A percentile compares a stretch with the other conserved stretches of the same genome.
phyloP scores from a whole-genome alignment of 345 rosid genomes.

The Diplotaxis tenuifolia region DNA sequence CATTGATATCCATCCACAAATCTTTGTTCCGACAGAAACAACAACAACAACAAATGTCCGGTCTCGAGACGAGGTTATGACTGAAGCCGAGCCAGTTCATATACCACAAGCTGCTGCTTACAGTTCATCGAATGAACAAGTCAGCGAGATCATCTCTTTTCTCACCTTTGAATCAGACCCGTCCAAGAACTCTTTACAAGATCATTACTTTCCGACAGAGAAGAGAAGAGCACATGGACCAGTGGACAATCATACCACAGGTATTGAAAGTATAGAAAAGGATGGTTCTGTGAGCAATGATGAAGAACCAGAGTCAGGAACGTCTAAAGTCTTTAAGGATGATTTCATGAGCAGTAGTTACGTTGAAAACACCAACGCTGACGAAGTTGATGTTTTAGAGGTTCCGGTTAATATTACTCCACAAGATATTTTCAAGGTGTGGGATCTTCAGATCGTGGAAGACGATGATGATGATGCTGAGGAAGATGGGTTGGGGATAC shows the following conservation, averaged over 20 bases:
- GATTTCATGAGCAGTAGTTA: slow-evolving; percentile 33
- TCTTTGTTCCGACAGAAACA: slow-evolving; percentile 21
- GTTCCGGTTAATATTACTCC: slow-evolving; percentile 2
- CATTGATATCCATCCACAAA: slow-evolving; percentile 42
- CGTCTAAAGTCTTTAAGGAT: slow-evolving; percentile 28
- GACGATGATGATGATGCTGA: slow-evolving; percentile 52
- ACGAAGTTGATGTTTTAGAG: slow-evolving; percentile 8
- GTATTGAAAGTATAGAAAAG: slow-evolving; percentile 5
- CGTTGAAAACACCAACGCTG: slow-evolving; percentile 6
- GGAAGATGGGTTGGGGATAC: slow-evolving; percentile 53
- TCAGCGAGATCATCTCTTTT: slow-evolving; percentile 14
- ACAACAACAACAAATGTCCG: background rate
- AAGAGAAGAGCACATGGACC: slow-evolving; percentile 20
- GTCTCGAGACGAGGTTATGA: slow-evolving; percentile 28
- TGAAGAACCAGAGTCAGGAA: slow-evolving; percentile 6
- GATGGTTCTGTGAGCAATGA: slow-evolving; percentile 7
- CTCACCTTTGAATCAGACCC: slow-evolving; percentile 30
- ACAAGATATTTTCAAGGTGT: slow-evolving; percentile 57
- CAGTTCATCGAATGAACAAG: slow-evolving; percentile 20
- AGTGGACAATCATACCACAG: slow-evolving; percentile 4
- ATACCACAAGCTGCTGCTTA: slow-evolving; percentile 30
- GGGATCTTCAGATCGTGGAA: slow-evolving; percentile 59
- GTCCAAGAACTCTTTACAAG: slow-evolving; percentile 28
- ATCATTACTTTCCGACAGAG: slow-evolving; percentile 35
- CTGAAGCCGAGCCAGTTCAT: slow-evolving; percentile 1